phyloP scores from a whole-genome alignment of 2,329 filamentous ascomycete genomes.

The Uncinocarpus reesii region DNA sequence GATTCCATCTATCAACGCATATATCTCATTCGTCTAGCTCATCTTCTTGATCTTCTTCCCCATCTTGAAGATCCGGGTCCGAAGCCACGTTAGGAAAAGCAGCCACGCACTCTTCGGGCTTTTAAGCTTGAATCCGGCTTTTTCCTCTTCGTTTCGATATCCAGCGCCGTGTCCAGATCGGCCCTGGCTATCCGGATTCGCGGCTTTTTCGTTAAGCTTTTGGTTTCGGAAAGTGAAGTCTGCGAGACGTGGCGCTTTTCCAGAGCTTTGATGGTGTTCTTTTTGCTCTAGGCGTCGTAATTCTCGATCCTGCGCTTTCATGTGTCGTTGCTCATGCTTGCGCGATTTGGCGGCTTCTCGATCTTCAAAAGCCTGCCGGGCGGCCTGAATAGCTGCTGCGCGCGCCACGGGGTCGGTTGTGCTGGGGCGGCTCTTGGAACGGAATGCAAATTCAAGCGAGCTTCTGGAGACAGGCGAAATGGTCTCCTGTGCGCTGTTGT shows the following conservation, averaged over 20 bases:
- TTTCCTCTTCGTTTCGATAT: background rate
- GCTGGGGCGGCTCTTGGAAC: constrained; percentile 36
- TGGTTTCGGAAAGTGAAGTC: constrained; percentile 12
- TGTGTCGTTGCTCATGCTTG: constrained; percentile 44
- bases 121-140: constrained; percentile 18
- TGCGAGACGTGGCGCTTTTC: constrained; percentile 5
- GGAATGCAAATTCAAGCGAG: constrained; percentile 48
- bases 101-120: constrained; percentile 37
- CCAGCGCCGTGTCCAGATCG: background rate
- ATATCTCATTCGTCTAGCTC: background rate
- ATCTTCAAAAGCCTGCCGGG: constrained; percentile 48
- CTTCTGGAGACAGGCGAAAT: constrained; percentile 45
- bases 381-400: constrained; percentile 47
- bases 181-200: background rate
- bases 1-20: background rate
- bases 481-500: constrained; percentile 41
- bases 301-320: constrained; percentile 39
- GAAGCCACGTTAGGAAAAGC: constrained; percentile 47
- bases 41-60: constrained; percentile 26
- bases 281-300: constrained; percentile 36
- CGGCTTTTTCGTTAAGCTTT: constrained; percentile 10
- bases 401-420: constrained; percentile 44
- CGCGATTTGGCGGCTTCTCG: constrained; percentile 49
- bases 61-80: constrained; percentile 46
- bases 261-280: constrained; percentile 13